phyloP scores from a whole-genome alignment of 768 basidiomycete species.

The Neoboletus subvelutipes region DNA sequence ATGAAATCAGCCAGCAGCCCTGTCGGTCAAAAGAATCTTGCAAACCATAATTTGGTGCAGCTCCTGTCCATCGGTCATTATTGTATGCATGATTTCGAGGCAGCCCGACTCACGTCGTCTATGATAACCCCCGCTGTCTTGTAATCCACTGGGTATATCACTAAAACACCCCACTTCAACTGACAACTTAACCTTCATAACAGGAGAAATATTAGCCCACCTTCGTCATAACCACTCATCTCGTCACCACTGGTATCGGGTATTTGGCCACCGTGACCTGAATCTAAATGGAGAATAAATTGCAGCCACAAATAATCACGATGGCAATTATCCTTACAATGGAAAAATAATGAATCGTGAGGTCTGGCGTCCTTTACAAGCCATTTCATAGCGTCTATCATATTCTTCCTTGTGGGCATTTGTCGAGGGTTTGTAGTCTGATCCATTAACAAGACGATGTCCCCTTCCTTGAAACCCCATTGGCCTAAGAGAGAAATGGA shows the following conservation, averaged over 20 bases:
- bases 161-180: slow-evolving; percentile 33
- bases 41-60: slow-evolving; percentile 44
- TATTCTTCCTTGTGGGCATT: slow-evolving; percentile 53
- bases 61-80: slow-evolving; percentile 26
- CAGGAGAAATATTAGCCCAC: slow-evolving; percentile 30
- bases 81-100: background rate
- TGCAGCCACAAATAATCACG: background rate
- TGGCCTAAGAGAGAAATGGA: slow-evolving; percentile 27
- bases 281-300: slow-evolving; percentile 48
- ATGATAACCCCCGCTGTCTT: slow-evolving; percentile 73
- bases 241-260: slow-evolving; percentile 78
- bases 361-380: slow-evolving; percentile 66
- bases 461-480: slow-evolving; percentile 49
- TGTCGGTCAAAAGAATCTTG: background rate
- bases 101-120: slow-evolving; percentile 58
- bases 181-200: background rate
- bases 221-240: slow-evolving; percentile 77
- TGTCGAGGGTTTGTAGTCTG: slow-evolving; percentile 41
- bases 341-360: slow-evolving; percentile 77
- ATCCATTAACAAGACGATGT: slow-evolving; percentile 59
- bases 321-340: slow-evolving; percentile 41
- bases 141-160: slow-evolving; percentile 90
- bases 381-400: slow-evolving; percentile 61
- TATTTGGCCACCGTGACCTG: slow-evolving; percentile 94
- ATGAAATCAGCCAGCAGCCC: background rate